phyloP scores from a whole-genome alignment of 2,329 filamentous ascomycete genomes.

The Amesomyces nigricolor region DNA sequence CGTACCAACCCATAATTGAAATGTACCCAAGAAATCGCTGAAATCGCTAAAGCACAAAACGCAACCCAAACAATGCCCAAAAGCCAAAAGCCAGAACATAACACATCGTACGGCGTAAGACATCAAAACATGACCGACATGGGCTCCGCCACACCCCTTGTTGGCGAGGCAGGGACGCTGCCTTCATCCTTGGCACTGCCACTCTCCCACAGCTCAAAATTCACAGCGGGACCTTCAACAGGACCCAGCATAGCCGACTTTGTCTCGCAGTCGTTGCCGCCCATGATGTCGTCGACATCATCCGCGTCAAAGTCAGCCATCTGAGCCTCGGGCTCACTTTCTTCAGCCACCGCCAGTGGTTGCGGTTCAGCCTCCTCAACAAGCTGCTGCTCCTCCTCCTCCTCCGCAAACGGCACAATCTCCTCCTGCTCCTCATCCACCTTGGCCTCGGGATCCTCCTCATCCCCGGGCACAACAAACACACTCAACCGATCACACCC shows the following conservation, averaged over 20 bases:
- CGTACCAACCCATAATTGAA: neutral
- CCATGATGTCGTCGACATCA: conserved; percentile 37
- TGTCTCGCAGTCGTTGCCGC: conserved; percentile 33
- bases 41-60: no score
- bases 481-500: conserved; percentile 59
- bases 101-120: neutral
- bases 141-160: neutral
- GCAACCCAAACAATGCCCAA: neutral
- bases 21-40: neutral
- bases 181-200: conserved; percentile 56
- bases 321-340: conserved; percentile 26
- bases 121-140: neutral
- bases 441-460: conserved; percentile 34
- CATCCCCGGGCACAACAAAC: conserved; percentile 57
- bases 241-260: conserved; percentile 47
- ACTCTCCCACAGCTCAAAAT: conserved; percentile 67
- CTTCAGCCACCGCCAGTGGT: neutral
- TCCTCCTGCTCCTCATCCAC: conserved; percentile 6
- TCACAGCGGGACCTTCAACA: conserved; percentile 54
- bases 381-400: conserved; percentile 9
- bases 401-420: neutral
- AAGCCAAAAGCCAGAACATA: neutral
- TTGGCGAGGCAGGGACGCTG: conserved; percentile 29
- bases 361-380: neutral
- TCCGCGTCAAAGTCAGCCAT: conserved; percentile 21